Percentiles rank a stretch among this genome's conserved stretches.
phyloP scores from a whole-genome alignment of 331 rosid species.

The Stylosanthes scabra region DNA sequence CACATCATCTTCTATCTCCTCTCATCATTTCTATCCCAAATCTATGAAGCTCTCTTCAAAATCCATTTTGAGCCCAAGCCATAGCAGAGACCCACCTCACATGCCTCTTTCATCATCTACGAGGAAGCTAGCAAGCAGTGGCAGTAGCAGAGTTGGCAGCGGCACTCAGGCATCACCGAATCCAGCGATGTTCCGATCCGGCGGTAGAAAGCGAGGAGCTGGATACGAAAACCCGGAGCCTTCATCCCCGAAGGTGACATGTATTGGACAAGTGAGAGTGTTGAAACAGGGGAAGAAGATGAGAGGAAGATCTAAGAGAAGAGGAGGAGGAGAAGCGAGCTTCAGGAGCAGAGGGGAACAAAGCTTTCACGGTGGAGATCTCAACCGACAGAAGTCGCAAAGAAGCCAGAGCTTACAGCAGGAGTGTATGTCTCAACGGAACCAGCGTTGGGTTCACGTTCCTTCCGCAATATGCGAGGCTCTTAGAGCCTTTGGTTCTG shows the following conservation, averaged over 20 bases:
- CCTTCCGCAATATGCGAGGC: conserved; percentile 97
- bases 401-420: conserved; percentile 56
- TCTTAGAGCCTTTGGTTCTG: conserved; percentile 48
- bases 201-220: conserved; percentile 62
- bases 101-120: conserved; percentile 77
- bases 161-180: conserved; percentile 87
- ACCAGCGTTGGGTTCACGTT: conserved; percentile 87
- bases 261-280: conserved; percentile 96
- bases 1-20: conserved; percentile 62
- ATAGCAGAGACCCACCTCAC: conserved; percentile 73
- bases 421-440: conserved; percentile 67
- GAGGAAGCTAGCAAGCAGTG: conserved; percentile 68
- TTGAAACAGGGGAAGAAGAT: conserved; percentile 87
- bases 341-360: conserved; percentile 57
- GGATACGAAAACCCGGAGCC: conserved; percentile 90
- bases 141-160: conserved; percentile 55
- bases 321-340: conserved; percentile 60
- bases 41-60: conserved; percentile 93
- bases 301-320: conserved; percentile 64
- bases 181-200: conserved; percentile 81
- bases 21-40: conserved; percentile 60
- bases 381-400: conserved; percentile 51
- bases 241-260: conserved; percentile 93
- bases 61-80: conserved; percentile 80
- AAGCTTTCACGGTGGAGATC: conserved; percentile 35